These are phyloP conservation scores for Orbilia oligospora DNA, from an alignment of 2,329 filamentous ascomycete genomes.

Conservation along the genomic window DNA sequence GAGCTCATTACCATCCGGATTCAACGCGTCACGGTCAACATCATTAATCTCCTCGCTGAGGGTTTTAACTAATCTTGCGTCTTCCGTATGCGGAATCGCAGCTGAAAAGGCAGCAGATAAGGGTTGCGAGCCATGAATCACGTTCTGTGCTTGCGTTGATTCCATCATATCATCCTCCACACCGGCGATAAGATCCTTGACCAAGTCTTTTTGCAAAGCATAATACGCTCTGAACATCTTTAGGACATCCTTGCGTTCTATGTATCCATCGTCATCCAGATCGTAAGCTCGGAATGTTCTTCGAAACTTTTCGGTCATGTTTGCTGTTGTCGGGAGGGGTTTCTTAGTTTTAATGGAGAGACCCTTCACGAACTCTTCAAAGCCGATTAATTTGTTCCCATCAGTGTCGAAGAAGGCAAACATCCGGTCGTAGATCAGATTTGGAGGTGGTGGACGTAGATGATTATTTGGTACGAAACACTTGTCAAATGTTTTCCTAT, in stretches of 20 bases:
- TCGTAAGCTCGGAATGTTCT: constrained; percentile 92
- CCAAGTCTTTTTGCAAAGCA: constrained; percentile 88
- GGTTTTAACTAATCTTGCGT: constrained; percentile 75
- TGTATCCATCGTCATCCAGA: constrained; percentile 86
- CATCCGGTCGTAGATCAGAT: constrained; percentile 94
- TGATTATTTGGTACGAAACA: constrained; percentile 89
- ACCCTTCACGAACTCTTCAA: constrained; percentile 89
- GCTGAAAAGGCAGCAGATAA: constrained; percentile 84
- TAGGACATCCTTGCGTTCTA: constrained; percentile 87
- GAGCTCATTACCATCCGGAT: constrained; percentile 54
- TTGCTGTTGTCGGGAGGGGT: constrained; percentile 72
- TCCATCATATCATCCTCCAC: constrained; percentile 83
- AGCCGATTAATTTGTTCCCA: constrained; percentile 88
- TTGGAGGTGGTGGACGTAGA: constrained; percentile 82
- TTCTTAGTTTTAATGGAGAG: constrained; percentile 77
- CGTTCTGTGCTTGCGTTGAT: constrained; percentile 80
- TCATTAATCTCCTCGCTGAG: constrained; percentile 77
- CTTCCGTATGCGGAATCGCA: constrained; percentile 76
- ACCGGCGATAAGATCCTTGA: constrained; percentile 83
- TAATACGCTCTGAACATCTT: constrained; percentile 95
- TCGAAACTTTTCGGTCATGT: constrained; percentile 77
- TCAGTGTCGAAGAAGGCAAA: constrained; percentile 97
- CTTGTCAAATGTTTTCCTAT: constrained; percentile 91
- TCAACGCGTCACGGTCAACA: constrained; percentile 67
- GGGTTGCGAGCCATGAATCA: constrained; percentile 81